Evolutionary conservation across 306 rosid species (phyloP).

Genomic region (Begonia masoniana): DNA sequence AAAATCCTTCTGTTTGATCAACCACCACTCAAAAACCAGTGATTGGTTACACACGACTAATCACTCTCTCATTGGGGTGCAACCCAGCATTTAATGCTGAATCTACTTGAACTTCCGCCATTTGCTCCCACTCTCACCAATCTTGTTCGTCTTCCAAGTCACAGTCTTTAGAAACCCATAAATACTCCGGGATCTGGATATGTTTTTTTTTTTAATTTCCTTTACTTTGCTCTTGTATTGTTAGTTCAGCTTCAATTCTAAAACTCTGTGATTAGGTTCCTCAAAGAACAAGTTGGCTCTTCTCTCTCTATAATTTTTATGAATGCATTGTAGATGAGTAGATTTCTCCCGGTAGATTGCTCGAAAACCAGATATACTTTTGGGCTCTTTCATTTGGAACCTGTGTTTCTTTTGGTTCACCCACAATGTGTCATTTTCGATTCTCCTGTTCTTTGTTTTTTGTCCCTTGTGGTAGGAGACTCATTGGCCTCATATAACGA

Average conservation of each 20-base stretch:
- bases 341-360: neutral
- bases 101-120: neutral
- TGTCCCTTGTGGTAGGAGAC: constrained; percentile 30
- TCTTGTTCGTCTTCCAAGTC: neutral
- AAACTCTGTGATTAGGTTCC: neutral
- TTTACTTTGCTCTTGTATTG: neutral
- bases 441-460: constrained; percentile 24
- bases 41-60: constrained; percentile 19
- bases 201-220: neutral
- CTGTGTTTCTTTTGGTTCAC: neutral
- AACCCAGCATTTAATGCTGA: constrained; percentile 11
- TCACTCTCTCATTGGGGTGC: constrained; percentile 25
- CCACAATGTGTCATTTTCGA: constrained; percentile 30
- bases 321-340: neutral
- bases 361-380: neutral
- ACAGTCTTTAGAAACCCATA: constrained; percentile 10
- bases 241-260: neutral
- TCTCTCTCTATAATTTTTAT: neutral
- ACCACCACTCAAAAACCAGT: constrained; percentile 6
- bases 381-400: neutral
- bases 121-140: neutral
- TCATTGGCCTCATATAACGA: constrained; percentile 26
- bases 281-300: neutral
- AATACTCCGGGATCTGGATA: constrained; percentile 21
- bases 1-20: neutral